Base-by-base conservation (phyloP, 345 rosid species). In the Eutrema japonicum region DNA sequence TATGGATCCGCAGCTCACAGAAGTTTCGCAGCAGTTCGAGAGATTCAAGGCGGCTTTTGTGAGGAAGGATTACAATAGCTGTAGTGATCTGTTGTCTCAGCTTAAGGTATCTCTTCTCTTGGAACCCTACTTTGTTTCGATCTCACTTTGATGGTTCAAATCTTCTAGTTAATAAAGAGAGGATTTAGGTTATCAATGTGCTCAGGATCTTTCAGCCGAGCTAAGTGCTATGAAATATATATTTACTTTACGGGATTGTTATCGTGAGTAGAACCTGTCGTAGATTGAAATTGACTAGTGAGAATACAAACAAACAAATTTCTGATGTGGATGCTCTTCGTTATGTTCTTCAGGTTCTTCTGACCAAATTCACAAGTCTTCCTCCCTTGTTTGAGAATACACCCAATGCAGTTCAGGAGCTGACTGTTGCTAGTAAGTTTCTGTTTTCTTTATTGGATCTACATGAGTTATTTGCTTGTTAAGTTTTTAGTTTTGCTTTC, bases 1-100 rank as follows among this genome's bases (percentile, higher is more conserved):
- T 6, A 96, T 96, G 99, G 98, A 96, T 89, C 94, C 91, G 36
- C 91, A 86, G 84, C 78, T 85, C 7, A 83, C 86, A 0, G 98
- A 96, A 81, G 87, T 87, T 2, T 86, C 89, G 13, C 98, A 92
- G 86, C 86, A 81, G 46, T 92, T 96, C 77, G 90, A 86, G 80
- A 88, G 96, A 53, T 86, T 89, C 81, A 92, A 92, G 70, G 97
- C 99, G 2, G 92, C 97, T 0, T 80, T 83, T 26, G 73, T 83
- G 41, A 84, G 99, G 81, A 89, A 78, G 29, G 98, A 96, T 67
- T 78, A 78, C 82, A 78, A 80, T 73, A 77, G 67, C 53, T 83
- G 90, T 78, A 64, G 76, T 47, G 74, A 48, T 70, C 81, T 83
- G 16, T 89, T 96, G 64, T 88, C 95, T 56, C 86, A 89, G 63